Percentiles rank a stretch among this genome's conserved stretches.
These are phyloP conservation scores for Kodamaea neixiangensis DNA, from an alignment of 805 yeast genomes.

Conservation along the genomic window DNA sequence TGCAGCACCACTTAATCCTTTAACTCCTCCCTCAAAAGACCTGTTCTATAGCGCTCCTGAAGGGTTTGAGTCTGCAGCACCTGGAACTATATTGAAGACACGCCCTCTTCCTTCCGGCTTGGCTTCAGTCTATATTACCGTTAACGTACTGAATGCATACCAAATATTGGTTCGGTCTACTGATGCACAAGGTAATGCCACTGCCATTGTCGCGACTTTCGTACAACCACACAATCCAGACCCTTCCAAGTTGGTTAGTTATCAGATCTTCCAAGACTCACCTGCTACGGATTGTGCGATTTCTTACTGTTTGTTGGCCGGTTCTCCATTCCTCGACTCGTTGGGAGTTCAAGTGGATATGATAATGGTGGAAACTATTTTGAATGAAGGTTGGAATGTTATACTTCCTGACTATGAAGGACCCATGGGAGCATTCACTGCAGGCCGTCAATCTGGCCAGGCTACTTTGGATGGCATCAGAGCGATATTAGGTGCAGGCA, in stretches of 20 bases:
- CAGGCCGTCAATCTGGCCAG: constrained; percentile 32
- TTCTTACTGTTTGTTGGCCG: constrained; percentile 23
- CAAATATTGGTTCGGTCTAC: constrained; percentile 15
- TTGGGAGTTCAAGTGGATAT: constrained; percentile 19
- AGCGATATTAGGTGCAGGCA: constrained; percentile 23
- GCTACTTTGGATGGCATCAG: constrained; percentile 32
- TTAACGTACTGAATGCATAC: constrained; percentile 14
- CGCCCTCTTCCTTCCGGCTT: constrained; percentile 14
- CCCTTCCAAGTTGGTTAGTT: constrained; percentile 26
- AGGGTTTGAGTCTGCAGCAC: constrained; percentile 15
- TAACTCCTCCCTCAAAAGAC: constrained; percentile 14
- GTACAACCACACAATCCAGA: constrained; percentile 32
- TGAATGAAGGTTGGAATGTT: constrained; percentile 34
- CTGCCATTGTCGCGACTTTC: constrained; percentile 28
- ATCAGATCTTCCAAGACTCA: constrained; percentile 32
- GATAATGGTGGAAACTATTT: constrained; percentile 14
- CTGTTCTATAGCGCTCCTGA: constrained; percentile 17
- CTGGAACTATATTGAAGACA: constrained; percentile 16
- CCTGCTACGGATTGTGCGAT: constrained; percentile 29
- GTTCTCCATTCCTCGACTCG: constrained; percentile 15
- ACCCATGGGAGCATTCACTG: constrained; percentile 31
- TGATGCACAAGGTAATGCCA: constrained; percentile 29
- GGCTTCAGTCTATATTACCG: constrained; percentile 13
- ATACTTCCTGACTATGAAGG: constrained; percentile 40
- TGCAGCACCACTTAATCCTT: constrained; percentile 4